phyloP scores from a whole-genome alignment of 768 basidiomycete species.

The Pulveroboletus sp. region DNA sequence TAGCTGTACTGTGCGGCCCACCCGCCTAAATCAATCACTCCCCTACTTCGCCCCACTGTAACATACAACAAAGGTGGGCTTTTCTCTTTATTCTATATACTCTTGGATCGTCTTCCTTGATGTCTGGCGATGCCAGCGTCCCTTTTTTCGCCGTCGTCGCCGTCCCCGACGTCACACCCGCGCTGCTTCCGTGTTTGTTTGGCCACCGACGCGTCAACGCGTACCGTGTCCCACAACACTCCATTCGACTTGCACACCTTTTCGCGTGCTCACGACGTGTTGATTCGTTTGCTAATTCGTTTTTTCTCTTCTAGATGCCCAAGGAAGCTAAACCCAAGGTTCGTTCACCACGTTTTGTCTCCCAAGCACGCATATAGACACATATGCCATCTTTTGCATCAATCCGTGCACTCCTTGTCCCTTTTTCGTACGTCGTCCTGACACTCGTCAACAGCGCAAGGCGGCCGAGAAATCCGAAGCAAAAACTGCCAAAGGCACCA shows the following conservation, averaged over 20 bases:
- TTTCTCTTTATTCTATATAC: constrained; percentile 18
- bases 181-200: constrained; percentile 33
- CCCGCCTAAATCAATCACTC: constrained; percentile 33
- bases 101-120: constrained; percentile 24
- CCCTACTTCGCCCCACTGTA: constrained; percentile 23
- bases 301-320: constrained; percentile 59
- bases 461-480: constrained; percentile 68
- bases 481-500: constrained; percentile 53
- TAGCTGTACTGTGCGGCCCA: constrained; percentile 34
- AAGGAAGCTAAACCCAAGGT: constrained; percentile 77
- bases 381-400: constrained; percentile 16
- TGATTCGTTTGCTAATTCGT: constrained; percentile 34
- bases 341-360: constrained; percentile 23
- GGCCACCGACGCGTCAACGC: constrained; percentile 38
- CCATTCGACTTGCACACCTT: constrained; percentile 29
- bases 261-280: constrained; percentile 39
- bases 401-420: constrained; percentile 2
- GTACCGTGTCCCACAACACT: constrained; percentile 26
- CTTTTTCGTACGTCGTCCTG: constrained; percentile 10
- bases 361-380: constrained; percentile 6
- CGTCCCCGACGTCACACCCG: constrained; percentile 27
- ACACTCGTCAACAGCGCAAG: constrained; percentile 53
- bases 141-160: constrained; percentile 8
- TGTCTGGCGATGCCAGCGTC: constrained; percentile 15
- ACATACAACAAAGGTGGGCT: constrained; percentile 30